Percentiles rank a stretch among this genome's conserved stretches.
These are phyloP conservation scores for Pichia rugopelliculosa DNA, from an alignment of 805 yeast genomes.

Conservation along the genomic window DNA sequence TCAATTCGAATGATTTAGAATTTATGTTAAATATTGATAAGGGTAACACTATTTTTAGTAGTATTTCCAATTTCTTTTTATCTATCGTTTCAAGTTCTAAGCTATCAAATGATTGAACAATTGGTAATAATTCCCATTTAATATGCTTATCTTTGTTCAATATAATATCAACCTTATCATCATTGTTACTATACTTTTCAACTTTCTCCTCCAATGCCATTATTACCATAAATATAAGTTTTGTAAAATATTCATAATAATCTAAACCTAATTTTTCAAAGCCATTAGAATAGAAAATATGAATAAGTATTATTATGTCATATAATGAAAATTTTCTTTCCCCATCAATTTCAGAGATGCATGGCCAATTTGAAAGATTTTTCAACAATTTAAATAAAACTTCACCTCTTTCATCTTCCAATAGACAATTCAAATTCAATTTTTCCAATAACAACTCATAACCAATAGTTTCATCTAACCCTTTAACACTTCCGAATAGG, in stretches of 20 bases:
- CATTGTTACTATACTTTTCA: not conserved
- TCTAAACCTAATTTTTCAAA: constrained; percentile 1
- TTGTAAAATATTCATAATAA: not conserved
- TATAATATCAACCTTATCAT: constrained; percentile 20
- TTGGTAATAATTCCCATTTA: constrained; percentile 28
- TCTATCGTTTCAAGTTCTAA: not conserved
- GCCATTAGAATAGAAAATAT: constrained; percentile 2
- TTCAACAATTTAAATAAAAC: constrained; percentile 7
- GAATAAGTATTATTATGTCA: constrained; percentile 3
- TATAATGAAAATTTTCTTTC: constrained; percentile 2
- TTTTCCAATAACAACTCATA: not conserved
- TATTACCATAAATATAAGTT: not conserved
- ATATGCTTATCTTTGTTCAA: constrained; percentile 14
- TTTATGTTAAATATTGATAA: constrained; percentile 1
- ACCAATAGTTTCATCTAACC: not conserved
- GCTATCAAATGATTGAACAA: constrained; percentile 36
- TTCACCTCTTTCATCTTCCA: constrained; percentile 15
- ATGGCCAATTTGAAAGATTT: constrained; percentile 9
- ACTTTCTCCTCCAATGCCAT: not conserved
- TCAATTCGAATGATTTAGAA: constrained; percentile 2
- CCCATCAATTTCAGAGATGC: not conserved
- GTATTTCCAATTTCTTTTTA: not conserved
- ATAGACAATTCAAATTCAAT: not conserved
- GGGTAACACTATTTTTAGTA: constrained; percentile 7
- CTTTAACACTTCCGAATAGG: constrained; percentile 1